Percentiles rank a stretch among this genome's conserved stretches.
These are phyloP conservation scores for Monosporascus ibericus DNA, from an alignment of 2,329 filamentous ascomycete genomes.

Conservation along the genomic window DNA sequence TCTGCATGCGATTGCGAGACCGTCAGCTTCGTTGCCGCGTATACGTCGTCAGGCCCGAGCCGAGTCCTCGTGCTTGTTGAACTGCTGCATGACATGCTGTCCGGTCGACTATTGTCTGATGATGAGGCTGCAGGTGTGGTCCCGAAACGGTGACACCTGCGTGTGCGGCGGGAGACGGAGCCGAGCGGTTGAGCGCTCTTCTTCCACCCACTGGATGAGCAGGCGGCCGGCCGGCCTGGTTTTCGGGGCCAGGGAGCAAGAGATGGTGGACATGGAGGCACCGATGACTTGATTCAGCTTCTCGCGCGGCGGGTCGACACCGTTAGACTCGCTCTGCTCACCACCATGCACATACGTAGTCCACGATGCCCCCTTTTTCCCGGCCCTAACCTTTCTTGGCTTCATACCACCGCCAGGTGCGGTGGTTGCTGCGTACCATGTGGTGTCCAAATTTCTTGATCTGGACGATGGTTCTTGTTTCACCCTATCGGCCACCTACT, in stretches of 20 bases:
- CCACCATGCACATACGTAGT: slow-evolving; percentile 7
- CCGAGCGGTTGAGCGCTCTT: slow-evolving; percentile 14
- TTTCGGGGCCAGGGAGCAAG: no score
- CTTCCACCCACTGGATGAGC: slow-evolving; percentile 35
- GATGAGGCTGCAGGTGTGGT: slow-evolving; percentile 4
- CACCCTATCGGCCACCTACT: slow-evolving; percentile 14
- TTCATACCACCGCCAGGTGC: slow-evolving; percentile 12
- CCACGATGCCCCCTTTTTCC: slow-evolving; percentile 13
- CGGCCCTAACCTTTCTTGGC: slow-evolving; percentile 13
- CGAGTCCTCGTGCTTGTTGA: slow-evolving; percentile 21
- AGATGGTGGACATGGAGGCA: slow-evolving; percentile 47
- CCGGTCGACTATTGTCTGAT: not conserved
- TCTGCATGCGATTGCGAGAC: slow-evolving; percentile 16
- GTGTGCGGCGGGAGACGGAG: slow-evolving; percentile 12
- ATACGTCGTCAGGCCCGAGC: slow-evolving; percentile 14
- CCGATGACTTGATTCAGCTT: slow-evolving; percentile 52
- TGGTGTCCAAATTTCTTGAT: slow-evolving; percentile 20
- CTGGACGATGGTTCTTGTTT: slow-evolving; percentile 12
- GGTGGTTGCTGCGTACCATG: slow-evolving; percentile 17
- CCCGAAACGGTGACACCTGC: slow-evolving; percentile 17
- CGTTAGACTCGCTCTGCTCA: not conserved
- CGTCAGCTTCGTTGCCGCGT: slow-evolving; percentile 21
- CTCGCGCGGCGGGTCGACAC: slow-evolving; percentile 28
- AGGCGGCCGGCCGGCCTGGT: slow-evolving; percentile 37
- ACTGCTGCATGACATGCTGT: slow-evolving; percentile 18